Percentiles rank a stretch among this genome's conserved stretches.
These are phyloP conservation scores for Mytilinidion resinicola DNA, from an alignment of 495 filamentous ascomycete species.

Conservation along the genomic window DNA sequence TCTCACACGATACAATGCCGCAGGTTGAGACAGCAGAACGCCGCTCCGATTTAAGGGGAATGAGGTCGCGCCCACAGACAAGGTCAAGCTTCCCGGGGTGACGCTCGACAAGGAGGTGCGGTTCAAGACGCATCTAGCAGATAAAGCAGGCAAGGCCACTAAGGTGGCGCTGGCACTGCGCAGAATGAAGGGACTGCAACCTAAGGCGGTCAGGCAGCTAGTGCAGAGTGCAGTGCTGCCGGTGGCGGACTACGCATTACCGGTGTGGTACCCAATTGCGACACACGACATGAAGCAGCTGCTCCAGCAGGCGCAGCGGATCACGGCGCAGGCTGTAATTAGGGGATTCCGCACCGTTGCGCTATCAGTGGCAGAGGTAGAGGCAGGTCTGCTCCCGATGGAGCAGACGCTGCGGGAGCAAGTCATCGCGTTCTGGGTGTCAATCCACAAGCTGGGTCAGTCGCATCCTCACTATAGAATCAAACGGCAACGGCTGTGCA, in stretches of 20 bases:
- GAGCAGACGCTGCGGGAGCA: constrained; percentile 18
- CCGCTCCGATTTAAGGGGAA: constrained; percentile 18
- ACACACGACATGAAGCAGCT: constrained; percentile 8
- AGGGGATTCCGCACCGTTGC: constrained; percentile 11
- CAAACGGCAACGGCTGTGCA: background rate
- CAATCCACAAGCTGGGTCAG: constrained; percentile 9
- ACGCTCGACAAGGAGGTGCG: constrained; percentile 21
- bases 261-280: constrained; percentile 14
- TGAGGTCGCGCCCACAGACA: constrained; percentile 9
- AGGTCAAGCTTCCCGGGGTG: constrained; percentile 25
- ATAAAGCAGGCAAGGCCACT: constrained; percentile 15
- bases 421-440: constrained; percentile 16
- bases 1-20: constrained; percentile 17
- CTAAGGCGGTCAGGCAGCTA: too few relatives aligned
- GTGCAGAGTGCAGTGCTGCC: constrained; percentile 12
- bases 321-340: too few relatives aligned
- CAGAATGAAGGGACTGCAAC: constrained; percentile 6
- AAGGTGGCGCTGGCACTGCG: constrained; percentile 9
- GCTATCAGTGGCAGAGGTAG: too few relatives aligned
- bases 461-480: constrained; percentile 9
- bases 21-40: constrained; percentile 2
- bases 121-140: constrained; percentile 19
- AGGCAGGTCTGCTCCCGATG: too few relatives aligned
- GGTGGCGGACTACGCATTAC: constrained; percentile 10
- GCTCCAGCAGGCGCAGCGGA: constrained; percentile 9